Evolutionary conservation across 352 stramenopile species (phyloP).

Genomic region (Lagenidium giganteum): DNA sequence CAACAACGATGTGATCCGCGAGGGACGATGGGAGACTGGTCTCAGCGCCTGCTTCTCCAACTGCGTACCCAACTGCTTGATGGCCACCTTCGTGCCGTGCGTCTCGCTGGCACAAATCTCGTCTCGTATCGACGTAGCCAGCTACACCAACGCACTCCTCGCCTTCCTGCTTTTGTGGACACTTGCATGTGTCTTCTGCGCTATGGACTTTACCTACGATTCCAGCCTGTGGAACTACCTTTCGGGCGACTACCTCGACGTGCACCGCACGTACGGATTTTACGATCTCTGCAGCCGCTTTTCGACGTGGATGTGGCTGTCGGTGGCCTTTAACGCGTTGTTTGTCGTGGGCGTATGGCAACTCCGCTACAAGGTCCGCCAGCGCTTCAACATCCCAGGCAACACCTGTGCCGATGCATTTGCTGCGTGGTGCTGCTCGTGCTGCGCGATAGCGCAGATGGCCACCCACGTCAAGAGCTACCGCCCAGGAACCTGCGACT

Average conservation of each 20-base stretch:
- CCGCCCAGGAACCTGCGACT: slow-evolving; percentile 27
- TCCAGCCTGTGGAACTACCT: too few relatives aligned
- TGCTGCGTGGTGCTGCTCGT: slow-evolving; percentile 11
- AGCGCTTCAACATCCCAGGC: slow-evolving; percentile 11
- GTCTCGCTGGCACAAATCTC: slow-evolving; percentile 50
- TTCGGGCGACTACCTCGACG: too few relatives aligned
- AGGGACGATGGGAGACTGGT: slow-evolving; percentile 28
- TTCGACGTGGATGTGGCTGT: too few relatives aligned
- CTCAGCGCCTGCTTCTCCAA: slow-evolving; percentile 40
- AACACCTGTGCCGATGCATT: slow-evolving; percentile 7
- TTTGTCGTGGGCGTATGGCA: slow-evolving; percentile 22
- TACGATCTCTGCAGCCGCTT: too few relatives aligned
- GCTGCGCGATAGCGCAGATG: slow-evolving; percentile 38
- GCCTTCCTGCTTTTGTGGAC: too few relatives aligned
- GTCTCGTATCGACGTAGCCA: slow-evolving; percentile 25
- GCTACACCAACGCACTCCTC: slow-evolving; percentile 5
- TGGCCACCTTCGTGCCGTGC: slow-evolving; percentile 39
- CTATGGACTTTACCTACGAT: too few relatives aligned
- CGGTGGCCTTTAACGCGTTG: too few relatives aligned
- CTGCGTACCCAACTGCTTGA: slow-evolving; percentile 42
- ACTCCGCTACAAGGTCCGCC: slow-evolving; percentile 14
- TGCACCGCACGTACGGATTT: too few relatives aligned
- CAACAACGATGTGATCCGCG: slow-evolving; percentile 6
- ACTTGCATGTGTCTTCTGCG: too few relatives aligned
- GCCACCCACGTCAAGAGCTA: slow-evolving; percentile 44